Base-by-base conservation (phyloP, 768 basidiomycete species). In the Lanmaoa rubissima region DNA sequence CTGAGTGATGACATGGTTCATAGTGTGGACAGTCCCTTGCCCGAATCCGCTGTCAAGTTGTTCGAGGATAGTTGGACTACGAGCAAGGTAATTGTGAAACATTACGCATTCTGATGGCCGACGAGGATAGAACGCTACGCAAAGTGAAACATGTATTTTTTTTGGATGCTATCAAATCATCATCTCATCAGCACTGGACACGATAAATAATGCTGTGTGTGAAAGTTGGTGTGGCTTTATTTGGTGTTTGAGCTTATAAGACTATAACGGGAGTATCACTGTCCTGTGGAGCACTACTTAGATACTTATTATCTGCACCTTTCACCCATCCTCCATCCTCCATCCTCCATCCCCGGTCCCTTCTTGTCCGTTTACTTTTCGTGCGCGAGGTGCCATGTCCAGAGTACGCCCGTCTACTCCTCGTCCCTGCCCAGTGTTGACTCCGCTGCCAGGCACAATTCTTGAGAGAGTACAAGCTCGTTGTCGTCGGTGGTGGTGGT, bases 401-500 rank as follows among this genome's bases (percentile, higher is more conserved):
- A 73, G 70, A 63, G 71, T 72, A 57, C 17, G 65, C 32, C n/a
- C 3, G 14, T 17, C 5, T 28, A 5, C 19, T 24, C 44, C 26
- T 21, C 28, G 21, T 35, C 0, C 7, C 24, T 1, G 14, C 19
- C 34, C 4, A 2, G 4, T 10, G 14, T 24, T 72, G 48, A 63
- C 54, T 1, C 43, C 31, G 1, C 47, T 38, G 35, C 24, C 57
- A 92, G 88, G 89, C 91, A 61, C 88, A 89, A 70, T 94, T 94
- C 79, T 77, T 98, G 74, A 81, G 95, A 66, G 96, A 98, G 73
- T 98, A 98, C 79, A 98, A 98, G 80, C 86, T 98, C 57, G 96
- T 98, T 61, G 96, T 98, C 61, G 96, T 98, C 59, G 96, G 96
- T 48, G 96, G 96, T 69, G 96, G 95, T 83, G 95, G 94, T 90